phyloP scores from a whole-genome alignment of 768 basidiomycete species.

The Crassisporium funariophilum region DNA sequence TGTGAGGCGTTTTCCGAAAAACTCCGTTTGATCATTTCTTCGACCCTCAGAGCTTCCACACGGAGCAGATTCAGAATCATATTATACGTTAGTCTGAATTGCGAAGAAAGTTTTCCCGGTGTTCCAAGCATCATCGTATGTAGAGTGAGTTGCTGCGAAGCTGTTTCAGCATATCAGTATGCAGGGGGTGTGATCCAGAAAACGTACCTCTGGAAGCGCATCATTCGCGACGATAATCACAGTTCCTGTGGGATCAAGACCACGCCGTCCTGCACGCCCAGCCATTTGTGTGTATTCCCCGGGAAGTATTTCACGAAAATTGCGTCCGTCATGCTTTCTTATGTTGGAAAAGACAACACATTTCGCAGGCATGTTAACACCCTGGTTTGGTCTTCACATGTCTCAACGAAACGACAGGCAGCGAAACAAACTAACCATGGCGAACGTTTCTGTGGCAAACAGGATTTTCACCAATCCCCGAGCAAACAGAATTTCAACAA shows the following conservation, averaged over 20 bases:
- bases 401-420: neutral
- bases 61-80: constrained; percentile 98
- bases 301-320: constrained; percentile 86
- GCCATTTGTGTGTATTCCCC: constrained; percentile 99
- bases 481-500: constrained; percentile 95
- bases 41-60: constrained; percentile 93
- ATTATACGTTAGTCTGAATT: constrained; percentile 97
- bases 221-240: constrained; percentile 89
- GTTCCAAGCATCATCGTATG: constrained; percentile 92
- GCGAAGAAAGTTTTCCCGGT: constrained; percentile 90
- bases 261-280: constrained; percentile 94
- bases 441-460: constrained; percentile 99
- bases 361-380: constrained; percentile 99
- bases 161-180: neutral
- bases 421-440: constrained; percentile 70
- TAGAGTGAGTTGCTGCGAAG: constrained; percentile 65
- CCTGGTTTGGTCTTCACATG: constrained; percentile 47
- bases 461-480: constrained; percentile 94
- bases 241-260: constrained; percentile 92
- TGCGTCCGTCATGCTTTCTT: constrained; percentile 92
- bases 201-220: constrained; percentile 77
- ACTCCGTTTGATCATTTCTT: constrained; percentile 99
- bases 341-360: constrained; percentile 96
- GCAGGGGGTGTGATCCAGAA: neutral
- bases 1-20: constrained; percentile 99